These are phyloP conservation scores for Dendrothele bispora DNA, from an alignment of 768 basidiomycete species.

Conservation along the genomic window DNA sequence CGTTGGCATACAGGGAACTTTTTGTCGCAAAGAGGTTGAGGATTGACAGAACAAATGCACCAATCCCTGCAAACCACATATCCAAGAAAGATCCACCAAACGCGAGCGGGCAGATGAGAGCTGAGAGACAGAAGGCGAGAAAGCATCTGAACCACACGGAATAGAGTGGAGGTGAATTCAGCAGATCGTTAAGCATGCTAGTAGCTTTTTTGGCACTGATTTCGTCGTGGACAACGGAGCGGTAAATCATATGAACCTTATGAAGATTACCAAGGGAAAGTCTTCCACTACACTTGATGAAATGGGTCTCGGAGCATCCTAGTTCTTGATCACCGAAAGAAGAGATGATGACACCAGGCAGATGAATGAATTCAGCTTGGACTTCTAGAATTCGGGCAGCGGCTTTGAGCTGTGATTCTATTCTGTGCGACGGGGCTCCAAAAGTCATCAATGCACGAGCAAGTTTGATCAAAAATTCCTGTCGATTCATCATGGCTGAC, in stretches of 20 bases:
- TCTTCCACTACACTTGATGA: slow-evolving; percentile 75
- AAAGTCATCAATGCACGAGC: slow-evolving; percentile 88
- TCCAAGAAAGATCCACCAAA: slow-evolving; percentile 85
- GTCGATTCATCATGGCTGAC: slow-evolving; percentile 75
- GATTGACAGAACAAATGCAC: slow-evolving; percentile 66
- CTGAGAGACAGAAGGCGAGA: slow-evolving; percentile 70
- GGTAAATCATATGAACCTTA: slow-evolving; percentile 82
- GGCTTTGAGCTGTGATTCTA: slow-evolving; percentile 88
- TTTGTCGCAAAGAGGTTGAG: slow-evolving; percentile 75
- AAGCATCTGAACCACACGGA: slow-evolving; percentile 58
- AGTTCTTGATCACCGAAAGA: slow-evolving; percentile 89
- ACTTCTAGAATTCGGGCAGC: slow-evolving; percentile 89
- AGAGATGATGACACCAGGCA: slow-evolving; percentile 79
- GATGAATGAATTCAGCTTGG: slow-evolving; percentile 88
- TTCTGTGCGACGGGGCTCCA: slow-evolving; percentile 90
- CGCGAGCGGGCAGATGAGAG: slow-evolving; percentile 80
- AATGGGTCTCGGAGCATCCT: slow-evolving; percentile 87
- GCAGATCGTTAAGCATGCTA: slow-evolving; percentile 58
- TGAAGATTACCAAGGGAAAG: slow-evolving; percentile 86
- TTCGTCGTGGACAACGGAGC: slow-evolving; percentile 88
- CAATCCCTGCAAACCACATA: slow-evolving; percentile 76
- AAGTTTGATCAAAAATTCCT: slow-evolving; percentile 83
- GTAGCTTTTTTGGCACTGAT: slow-evolving; percentile 80
- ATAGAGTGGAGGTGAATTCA: slow-evolving; percentile 67
- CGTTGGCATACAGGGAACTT: slow-evolving; percentile 82